Conservation (phyloP, 2,329 filamentous ascomycete genomes). For the Xylaria arbuscula region DNA sequence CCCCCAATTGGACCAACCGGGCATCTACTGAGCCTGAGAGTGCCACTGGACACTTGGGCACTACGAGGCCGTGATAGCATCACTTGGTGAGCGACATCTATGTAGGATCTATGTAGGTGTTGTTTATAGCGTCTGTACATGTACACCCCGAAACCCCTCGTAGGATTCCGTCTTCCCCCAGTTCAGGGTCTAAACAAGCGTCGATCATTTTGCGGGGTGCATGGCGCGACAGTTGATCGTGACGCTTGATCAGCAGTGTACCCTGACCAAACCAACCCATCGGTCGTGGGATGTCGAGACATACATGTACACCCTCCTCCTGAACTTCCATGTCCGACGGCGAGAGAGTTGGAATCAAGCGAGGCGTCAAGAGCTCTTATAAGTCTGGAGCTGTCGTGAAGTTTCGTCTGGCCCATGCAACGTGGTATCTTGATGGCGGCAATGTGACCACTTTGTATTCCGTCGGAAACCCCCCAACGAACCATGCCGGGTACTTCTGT, state of each 20-base stretch:
- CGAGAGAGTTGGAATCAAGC: not conserved
- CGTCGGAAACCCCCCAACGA: slow-evolving; percentile 1
- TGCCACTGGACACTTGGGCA: not conserved
- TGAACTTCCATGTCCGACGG: not conserved
- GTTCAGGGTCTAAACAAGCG: slow-evolving; percentile 29
- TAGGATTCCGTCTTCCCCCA: slow-evolving; percentile 14
- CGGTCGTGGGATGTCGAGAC: slow-evolving; percentile 9
- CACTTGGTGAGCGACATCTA: not conserved
- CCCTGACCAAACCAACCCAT: slow-evolving; percentile 17
- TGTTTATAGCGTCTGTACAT: no score
- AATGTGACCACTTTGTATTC: slow-evolving; percentile 8
- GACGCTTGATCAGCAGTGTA: slow-evolving; percentile 13
- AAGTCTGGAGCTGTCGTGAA: not conserved
- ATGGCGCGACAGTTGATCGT: slow-evolving; percentile 24
- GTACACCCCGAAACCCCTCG: not conserved
- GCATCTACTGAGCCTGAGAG: not conserved
- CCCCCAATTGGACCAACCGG: not conserved
- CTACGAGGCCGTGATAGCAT: not conserved
- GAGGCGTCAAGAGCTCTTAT: not conserved
- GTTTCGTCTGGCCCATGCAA: not conserved
- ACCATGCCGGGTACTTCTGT: not conserved
- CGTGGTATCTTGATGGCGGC: not conserved
- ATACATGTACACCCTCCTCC: not conserved
- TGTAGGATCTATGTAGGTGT: no score
- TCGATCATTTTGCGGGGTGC: slow-evolving; percentile 38